A percentile compares a stretch with the other conserved stretches of the same genome.
These are phyloP conservation scores for Lachnellula cervina DNA, from an alignment of 2,329 filamentous ascomycete species.

Conservation along the genomic window DNA sequence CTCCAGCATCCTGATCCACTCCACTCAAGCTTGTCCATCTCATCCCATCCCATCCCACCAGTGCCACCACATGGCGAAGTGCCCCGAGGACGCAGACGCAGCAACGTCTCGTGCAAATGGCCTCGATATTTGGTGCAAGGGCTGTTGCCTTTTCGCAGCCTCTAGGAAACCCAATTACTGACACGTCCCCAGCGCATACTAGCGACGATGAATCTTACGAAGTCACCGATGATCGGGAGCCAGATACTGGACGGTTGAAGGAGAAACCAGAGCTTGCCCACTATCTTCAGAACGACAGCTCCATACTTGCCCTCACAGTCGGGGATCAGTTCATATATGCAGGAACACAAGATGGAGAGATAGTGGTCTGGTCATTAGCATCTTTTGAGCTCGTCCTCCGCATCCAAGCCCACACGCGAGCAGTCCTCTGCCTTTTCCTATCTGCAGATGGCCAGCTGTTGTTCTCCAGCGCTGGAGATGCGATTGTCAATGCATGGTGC, in stretches of 20 bases:
- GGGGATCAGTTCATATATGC: constrained; percentile 81
- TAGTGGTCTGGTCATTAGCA: constrained; percentile 83
- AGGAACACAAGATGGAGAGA: constrained; percentile 89
- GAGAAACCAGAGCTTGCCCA: constrained; percentile 62
- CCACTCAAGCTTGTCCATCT: background rate
- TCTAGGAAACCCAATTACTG: constrained; percentile 13
- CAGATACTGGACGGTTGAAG: constrained; percentile 8
- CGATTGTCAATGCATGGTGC: constrained; percentile 91
- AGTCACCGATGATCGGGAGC: constrained; percentile 8
- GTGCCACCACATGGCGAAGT: too few relatives aligned
- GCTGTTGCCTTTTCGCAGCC: constrained; percentile 4
- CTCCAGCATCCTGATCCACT: background rate
- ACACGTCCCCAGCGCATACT: constrained; percentile 16
- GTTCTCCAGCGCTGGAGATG: constrained; percentile 90
- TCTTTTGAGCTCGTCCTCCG: constrained; percentile 77
- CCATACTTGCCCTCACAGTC: constrained; percentile 76
- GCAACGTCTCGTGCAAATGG: constrained; percentile 16
- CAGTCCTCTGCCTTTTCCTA: constrained; percentile 79
- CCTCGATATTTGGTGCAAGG: constrained; percentile 23
- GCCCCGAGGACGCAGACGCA: background rate
- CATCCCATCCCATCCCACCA: background rate
- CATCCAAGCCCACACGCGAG: constrained; percentile 86
- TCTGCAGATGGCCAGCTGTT: constrained; percentile 69
- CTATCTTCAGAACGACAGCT: constrained; percentile 70
- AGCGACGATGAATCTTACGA: constrained; percentile 23